These are phyloP conservation scores for Dendrobium huoshanense DNA, from an alignment of 106 monocot genomes.

Conservation along the genomic window DNA sequence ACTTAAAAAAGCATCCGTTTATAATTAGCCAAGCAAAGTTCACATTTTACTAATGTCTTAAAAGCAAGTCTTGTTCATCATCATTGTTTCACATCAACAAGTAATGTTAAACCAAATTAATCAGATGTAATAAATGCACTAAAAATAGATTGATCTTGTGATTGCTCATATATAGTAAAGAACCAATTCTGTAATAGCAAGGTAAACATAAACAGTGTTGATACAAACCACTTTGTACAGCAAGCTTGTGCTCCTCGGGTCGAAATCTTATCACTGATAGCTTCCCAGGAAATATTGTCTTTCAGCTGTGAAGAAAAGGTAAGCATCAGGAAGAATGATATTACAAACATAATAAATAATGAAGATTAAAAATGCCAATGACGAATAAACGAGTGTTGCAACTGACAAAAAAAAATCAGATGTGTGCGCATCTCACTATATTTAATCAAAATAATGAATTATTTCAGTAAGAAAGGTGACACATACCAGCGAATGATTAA, in stretches of 20 bases:
- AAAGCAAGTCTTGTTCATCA: no score
- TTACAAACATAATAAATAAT: not conserved
- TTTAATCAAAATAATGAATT: not conserved
- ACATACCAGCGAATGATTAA: conserved; percentile 24
- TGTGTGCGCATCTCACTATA: no score
- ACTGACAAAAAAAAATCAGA: not conserved
- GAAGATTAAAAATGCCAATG: not conserved
- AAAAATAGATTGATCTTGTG: not conserved
- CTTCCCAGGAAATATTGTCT: conserved; percentile 82
- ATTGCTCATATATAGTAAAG: not conserved
- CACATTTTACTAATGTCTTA: no score
- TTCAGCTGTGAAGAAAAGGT: conserved; percentile 26
- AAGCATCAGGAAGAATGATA: not conserved
- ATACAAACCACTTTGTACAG: conserved; percentile 68
- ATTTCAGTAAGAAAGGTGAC: conserved; percentile 5
- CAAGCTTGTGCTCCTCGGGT: conserved; percentile 34
- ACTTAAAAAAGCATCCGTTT: no score
- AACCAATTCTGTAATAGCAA: not conserved
- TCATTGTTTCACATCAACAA: not conserved
- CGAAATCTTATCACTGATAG: conserved; percentile 63
- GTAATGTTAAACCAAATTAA: not conserved
- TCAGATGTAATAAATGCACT: not conserved
- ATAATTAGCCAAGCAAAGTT: no score
- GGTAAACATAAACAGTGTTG: not conserved
- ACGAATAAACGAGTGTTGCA: not conserved